Conservation (phyloP, 148 eudicot species). For the Spergularia marina region DNA sequence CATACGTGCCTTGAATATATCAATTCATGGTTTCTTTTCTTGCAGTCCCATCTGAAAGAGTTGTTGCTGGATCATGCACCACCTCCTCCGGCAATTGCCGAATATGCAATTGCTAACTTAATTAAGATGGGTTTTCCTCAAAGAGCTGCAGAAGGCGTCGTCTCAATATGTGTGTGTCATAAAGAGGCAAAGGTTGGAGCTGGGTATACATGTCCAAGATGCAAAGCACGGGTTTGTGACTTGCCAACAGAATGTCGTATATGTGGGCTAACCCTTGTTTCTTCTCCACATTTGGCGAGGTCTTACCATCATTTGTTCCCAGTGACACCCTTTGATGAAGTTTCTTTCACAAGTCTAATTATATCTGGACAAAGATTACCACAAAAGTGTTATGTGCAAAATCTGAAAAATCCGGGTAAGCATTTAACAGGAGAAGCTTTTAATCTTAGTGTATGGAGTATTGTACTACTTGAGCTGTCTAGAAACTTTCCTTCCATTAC, state of each 20-base stretch:
- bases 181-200: conserved; percentile 92
- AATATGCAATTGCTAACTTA: conserved; percentile 85
- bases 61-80: conserved; percentile 91
- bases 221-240: conserved; percentile 90
- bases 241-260: conserved; percentile 89
- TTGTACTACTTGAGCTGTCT: not conserved
- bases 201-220: conserved; percentile 96
- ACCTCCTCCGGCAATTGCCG: conserved; percentile 98
- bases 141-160: conserved; percentile 85
- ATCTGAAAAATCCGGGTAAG: conserved; percentile 69
- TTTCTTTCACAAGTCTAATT: conserved; percentile 42
- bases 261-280: conserved; percentile 95
- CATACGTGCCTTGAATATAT: not conserved
- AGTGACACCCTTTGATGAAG: conserved; percentile 80
- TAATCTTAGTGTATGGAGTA: not conserved
- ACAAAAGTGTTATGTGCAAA: conserved; percentile 71
- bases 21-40: conserved; percentile 11
- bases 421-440: not conserved
- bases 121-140: conserved; percentile 98
- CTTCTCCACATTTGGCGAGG: conserved; percentile 96
- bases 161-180: conserved; percentile 91
- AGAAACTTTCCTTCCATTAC: not conserved
- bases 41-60: conserved; percentile 84
- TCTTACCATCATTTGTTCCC: conserved; percentile 97
- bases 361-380: conserved; percentile 40